These are phyloP conservation scores for Ophiocordyceps unilateralis DNA, from an alignment of 2,329 filamentous ascomycete species.

Conservation along the genomic window DNA sequence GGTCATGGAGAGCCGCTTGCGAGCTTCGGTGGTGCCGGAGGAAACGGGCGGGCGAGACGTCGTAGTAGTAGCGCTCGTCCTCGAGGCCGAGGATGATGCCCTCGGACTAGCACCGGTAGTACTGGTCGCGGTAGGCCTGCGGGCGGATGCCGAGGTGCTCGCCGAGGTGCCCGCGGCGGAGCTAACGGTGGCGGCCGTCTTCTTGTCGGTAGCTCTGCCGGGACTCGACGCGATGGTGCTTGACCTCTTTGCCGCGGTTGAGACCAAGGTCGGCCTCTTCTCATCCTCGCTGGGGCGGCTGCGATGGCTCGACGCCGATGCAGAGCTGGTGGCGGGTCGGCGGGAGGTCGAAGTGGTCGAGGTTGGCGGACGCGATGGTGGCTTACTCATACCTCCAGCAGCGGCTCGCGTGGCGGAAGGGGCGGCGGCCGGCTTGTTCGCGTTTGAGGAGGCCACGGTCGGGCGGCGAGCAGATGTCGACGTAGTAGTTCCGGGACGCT, in stretches of 20 bases:
- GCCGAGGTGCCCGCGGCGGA: slow-evolving; percentile 6
- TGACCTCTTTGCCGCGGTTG: slow-evolving; percentile 21
- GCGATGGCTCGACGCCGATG: slow-evolving; percentile 23
- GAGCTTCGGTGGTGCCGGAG: slow-evolving; percentile 24
- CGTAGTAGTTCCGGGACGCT: slow-evolving; percentile 18
- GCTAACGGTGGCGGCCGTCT: slow-evolving; percentile 17
- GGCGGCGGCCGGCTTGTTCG: slow-evolving; percentile 5
- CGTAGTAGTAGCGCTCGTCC: slow-evolving; percentile 13
- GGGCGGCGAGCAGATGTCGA: slow-evolving; percentile 13
- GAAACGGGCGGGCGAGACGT: slow-evolving; percentile 20
- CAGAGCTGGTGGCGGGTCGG: slow-evolving; percentile 11
- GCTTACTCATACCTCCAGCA: slow-evolving; percentile 23
- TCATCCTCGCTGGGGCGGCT: slow-evolving; percentile 34
- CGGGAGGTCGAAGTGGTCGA: slow-evolving; percentile 16
- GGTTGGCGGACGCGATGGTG: slow-evolving; percentile 27
- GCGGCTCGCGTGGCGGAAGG: slow-evolving; percentile 1
- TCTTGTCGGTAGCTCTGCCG: slow-evolving; percentile 16
- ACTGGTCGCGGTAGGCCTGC: slow-evolving; percentile 15
- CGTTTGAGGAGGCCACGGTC: slow-evolving; percentile 11
- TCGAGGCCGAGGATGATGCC: slow-evolving; percentile 13
- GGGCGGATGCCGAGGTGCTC: slow-evolving; percentile 7
- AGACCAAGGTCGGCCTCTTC: slow-evolving; percentile 23
- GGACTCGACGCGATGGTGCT: slow-evolving; percentile 25
- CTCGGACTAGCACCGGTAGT: slow-evolving; percentile 20
- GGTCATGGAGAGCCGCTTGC: slow-evolving; percentile 39